Base-by-base conservation (phyloP, 2,329 filamentous ascomycete species). In the Cladophialophora carrionii region DNA sequence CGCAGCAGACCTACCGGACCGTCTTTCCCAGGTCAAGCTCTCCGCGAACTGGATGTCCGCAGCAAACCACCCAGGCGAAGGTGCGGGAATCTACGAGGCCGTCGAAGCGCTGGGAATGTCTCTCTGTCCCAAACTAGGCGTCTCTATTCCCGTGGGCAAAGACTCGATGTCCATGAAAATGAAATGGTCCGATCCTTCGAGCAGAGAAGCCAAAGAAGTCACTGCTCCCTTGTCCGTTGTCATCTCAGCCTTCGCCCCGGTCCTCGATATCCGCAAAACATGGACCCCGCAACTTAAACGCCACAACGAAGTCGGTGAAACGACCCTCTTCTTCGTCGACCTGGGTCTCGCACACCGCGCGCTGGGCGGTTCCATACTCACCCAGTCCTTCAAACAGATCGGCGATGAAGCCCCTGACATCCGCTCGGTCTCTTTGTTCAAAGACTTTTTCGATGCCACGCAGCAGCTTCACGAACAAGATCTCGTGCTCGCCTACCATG, bases 111-210 rank as follows among this genome's bases (percentile, higher is more conserved):
- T 97, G 64, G 93, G 93, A 56, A 89, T 96, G 86, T 90, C 96
- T 55, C 83, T 99, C 8, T 99, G 95, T 78, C 92, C 92, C 1
- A 84, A 90, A 72, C 84, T 98, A n/a, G 92, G 91, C 37, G 87
- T 99, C 67, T 92, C 90, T 63, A 98, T 99, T 65, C 95, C 95
- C 3, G 95, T 98, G 8, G 95, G 95, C 62, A 98, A 99, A 79
- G 95, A 99, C 77, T 98, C 94, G 0, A 96, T 96, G 78, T 97
- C 93, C 2, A 98, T 99, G 95, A 97, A 97, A 83, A 94, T 96
- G 73, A 92, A 92, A 62, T 98, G 95, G 95, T 90, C 87, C 74
- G 90, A 94, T 71, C 81, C 82, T 67, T 81, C 84, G 63, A 85
- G 82, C 32, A 85, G 86, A 20, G 84, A 90, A 67, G 79, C 84